Base-by-base conservation (phyloP, 352 stramenopile genomes). In the Globisporangium canariense region DNA sequence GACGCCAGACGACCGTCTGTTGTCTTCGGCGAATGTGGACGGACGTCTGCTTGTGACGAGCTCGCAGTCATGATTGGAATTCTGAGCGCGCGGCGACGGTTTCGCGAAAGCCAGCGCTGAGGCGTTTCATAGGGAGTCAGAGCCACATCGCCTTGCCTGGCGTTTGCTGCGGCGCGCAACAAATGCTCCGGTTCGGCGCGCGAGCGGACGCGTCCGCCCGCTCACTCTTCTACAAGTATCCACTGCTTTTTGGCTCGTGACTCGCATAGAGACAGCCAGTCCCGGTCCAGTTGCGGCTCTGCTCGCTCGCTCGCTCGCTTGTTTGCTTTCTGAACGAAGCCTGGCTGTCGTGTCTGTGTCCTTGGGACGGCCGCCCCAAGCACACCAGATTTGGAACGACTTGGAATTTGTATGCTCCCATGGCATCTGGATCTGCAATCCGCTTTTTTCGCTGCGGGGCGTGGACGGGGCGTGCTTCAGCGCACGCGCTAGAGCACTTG, bases 401-500 rank as follows among this genome's bases (percentile, higher is more conserved):
- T 58, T 45, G 52, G 18, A 2, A 9, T 45, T 58, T 58, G 52
- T 58, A 58, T 58, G 32, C 28, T 10, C 6, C 6, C 11, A 51
- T 0, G 1, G 11, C 14, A 20, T 47, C 41, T 47, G 41, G 41
- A 47, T 47, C 41, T 52, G 46, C 46, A 30, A 14, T 22, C 18
- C 8, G 52, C 52, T 58, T 58, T 58, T 58, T 58, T 58, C 52
- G 22, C 10, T 45, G 52, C 2, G 18, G 52, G 52, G 52, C 43
- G 32, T 58, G 52, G 52, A 58, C 52, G 32, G 52, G 52, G 8
- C 52, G 20, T 45, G 32, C 52, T 57, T 57, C 50, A 57, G 50
- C 4, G 16, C 43, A 8, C 32, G 2, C 9, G 43, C 14, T 22
- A 18, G 25, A 30, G 45, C 52, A 32, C 4, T 41, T 56, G 41